Evolutionary conservation across 257 asterid genomes (phyloP).

Genomic region (Oldenlandia corymbosa): DNA sequence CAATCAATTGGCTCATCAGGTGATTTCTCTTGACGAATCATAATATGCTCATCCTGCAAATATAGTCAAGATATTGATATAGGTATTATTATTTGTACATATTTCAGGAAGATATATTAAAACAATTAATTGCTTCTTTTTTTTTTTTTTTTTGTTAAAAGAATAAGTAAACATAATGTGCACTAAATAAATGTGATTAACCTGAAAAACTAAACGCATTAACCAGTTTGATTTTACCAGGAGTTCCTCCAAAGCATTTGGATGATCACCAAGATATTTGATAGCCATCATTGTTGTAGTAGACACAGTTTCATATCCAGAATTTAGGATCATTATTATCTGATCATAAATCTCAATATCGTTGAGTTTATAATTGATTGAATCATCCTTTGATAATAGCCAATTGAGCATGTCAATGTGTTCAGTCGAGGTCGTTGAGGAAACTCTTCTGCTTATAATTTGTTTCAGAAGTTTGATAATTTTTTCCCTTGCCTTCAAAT

Average conservation of each 20-base stretch:
- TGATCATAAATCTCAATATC: slow-evolving; percentile 79
- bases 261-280: slow-evolving; percentile 88
- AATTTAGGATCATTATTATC: slow-evolving; percentile 68
- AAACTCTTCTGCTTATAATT: slow-evolving; percentile 49
- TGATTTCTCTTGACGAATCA: slow-evolving; percentile 35
- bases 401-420: slow-evolving; percentile 65
- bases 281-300: slow-evolving; percentile 96
- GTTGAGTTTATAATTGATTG: slow-evolving; percentile 43
- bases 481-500: slow-evolving; percentile 68
- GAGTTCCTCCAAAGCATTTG: slow-evolving; percentile 68
- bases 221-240: too few relatives aligned
- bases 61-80: too few relatives aligned
- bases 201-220: too few relatives aligned
- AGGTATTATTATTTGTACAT: too few relatives aligned
- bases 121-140: too few relatives aligned
- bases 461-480: slow-evolving; percentile 48
- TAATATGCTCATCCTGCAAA: slow-evolving; percentile 61
- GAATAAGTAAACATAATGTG: too few relatives aligned
- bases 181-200: too few relatives aligned
- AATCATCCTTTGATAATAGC: slow-evolving; percentile 39
- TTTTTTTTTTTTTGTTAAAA: too few relatives aligned
- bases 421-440: slow-evolving; percentile 27
- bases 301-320: slow-evolving; percentile 88
- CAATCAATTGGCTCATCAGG: slow-evolving; percentile 43
- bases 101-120: too few relatives aligned